Percentiles rank a stretch among this genome's conserved stretches.
Conservation (phyloP, 2,329 filamentous ascomycete species). For the Pseudogymnoascus sp. region DNA sequence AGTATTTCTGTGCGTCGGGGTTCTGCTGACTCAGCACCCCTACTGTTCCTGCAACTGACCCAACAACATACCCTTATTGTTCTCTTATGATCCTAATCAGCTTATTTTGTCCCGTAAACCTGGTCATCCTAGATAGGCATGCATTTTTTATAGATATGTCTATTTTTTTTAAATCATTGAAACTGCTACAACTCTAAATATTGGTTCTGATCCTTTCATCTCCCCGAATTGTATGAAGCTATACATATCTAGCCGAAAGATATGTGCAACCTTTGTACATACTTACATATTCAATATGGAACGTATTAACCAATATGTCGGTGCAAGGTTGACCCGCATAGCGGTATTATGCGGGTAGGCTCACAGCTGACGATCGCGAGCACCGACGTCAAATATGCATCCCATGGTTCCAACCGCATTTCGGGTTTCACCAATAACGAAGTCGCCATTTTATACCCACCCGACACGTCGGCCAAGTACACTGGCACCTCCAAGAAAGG, state of each 20-base stretch:
- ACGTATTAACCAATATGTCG: neutral
- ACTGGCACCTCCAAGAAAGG: conserved; percentile 29
- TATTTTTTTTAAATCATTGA: neutral
- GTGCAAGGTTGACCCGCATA: neutral
- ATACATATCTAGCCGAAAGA: neutral
- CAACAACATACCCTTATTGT: neutral
- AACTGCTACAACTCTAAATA: neutral
- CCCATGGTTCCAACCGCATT: neutral
- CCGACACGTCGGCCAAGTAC: conserved; percentile 35
- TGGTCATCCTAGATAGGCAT: neutral
- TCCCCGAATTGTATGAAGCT: neutral
- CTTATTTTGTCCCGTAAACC: neutral
- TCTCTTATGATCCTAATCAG: neutral
- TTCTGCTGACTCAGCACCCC: conserved; percentile 3
- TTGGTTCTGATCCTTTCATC: neutral
- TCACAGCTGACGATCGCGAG: conserved; percentile 1
- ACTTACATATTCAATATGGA: neutral
- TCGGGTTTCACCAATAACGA: neutral
- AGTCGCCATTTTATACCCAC: conserved; percentile 15
- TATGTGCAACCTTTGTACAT: conserved; percentile 7
- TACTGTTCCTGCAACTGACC: neutral
- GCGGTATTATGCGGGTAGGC: neutral
- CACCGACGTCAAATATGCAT: neutral
- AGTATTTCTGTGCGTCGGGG: conserved; percentile 2
- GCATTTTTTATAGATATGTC: neutral